Evolutionary conservation across 257 asterid species (phyloP), one percentile per base, ranked within the genome.

Genomic region (Perilla frutescens): DNA sequence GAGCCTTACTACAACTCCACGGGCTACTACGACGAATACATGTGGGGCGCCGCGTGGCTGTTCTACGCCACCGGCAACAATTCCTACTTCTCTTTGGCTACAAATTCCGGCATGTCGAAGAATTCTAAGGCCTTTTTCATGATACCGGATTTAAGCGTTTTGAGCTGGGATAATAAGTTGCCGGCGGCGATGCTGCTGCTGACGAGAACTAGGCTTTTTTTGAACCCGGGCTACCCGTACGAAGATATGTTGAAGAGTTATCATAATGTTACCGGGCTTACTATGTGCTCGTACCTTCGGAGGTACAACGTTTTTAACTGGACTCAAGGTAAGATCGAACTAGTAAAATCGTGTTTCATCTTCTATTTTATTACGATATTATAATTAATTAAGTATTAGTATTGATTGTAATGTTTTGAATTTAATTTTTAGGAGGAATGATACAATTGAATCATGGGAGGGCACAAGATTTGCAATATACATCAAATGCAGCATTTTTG

Each of bases 11-110:
- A 93, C 87, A 93, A 93, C 79, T 93, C 98, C 11, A 80, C 94
- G 0, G 86, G 85, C 11, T 88, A 76, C 66, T 91, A 76, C 70
- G 98, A 93, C 12, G 97, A 93, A 80, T 74, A 73, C 80, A 84
- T 93, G 87, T 93, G 97, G 97, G 90, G 95, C 0, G 79, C 96
- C 0, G 84, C 96, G 0, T 93, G 97, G 98, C 70, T 93, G 49
- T 93, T 64, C 72, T 93, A 87, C 58, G 97, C 98, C 53, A 93
- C 98, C 1, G 97, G 97, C 2, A 93, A 93, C 39, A 32, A 4
- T 5, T 70, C 84, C 1, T 91, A 93, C 66, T 77, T 91, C 9
- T 6, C 81, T 0, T 29, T 84, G 75, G 98, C 97, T 2, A 91
- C 98, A 0, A 53, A 78, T 50, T 73, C 85, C 0, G 77, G 77